Percentiles rank a stretch among this genome's conserved stretches.
These are phyloP conservation scores for Yamadazyma friedrichii DNA, from an alignment of 1,139 yeast genomes.

Conservation along the genomic window DNA sequence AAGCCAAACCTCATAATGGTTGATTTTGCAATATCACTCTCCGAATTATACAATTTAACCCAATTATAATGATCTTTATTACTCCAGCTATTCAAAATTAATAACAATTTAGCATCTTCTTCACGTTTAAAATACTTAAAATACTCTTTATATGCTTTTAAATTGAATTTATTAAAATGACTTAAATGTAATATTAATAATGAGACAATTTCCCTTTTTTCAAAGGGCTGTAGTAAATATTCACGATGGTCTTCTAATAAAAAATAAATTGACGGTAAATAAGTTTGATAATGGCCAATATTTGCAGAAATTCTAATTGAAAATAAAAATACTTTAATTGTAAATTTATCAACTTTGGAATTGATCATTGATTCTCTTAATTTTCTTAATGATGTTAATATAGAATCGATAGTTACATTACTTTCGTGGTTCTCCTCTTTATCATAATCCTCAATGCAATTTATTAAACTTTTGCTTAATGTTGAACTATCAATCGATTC, in stretches of 20 bases:
- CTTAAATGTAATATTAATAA: constrained; percentile 46
- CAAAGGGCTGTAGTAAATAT: constrained; percentile 24
- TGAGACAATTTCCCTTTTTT: constrained; percentile 38
- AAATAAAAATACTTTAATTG: constrained; percentile 47
- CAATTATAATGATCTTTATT: constrained; percentile 40
- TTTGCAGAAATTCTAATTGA: constrained; percentile 48
- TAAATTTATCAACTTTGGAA: constrained; percentile 35
- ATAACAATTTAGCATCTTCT: constrained; percentile 20
- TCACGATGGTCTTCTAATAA: constrained; percentile 23
- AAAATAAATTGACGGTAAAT: constrained; percentile 51
- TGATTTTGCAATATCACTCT: constrained; percentile 26
- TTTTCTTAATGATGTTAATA: constrained; percentile 37
- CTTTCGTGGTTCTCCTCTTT: constrained; percentile 2
- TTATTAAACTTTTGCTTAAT: constrained; percentile 18
- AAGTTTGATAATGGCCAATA: constrained; percentile 55
- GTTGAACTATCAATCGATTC: constrained; percentile 19
- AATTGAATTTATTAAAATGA: constrained; percentile 42
- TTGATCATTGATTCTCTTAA: constrained; percentile 55
- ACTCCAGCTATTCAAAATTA: constrained; percentile 35
- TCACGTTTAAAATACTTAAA: constrained; percentile 22
- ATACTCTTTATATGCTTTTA: constrained; percentile 33
- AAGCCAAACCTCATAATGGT: constrained; percentile 46
- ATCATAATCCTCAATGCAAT: constrained; percentile 12
- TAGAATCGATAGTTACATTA: constrained; percentile 22
- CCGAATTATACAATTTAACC: constrained; percentile 34